Conservation (phyloP, 129 eudicot species). For the Ambrosia trifida region DNA sequence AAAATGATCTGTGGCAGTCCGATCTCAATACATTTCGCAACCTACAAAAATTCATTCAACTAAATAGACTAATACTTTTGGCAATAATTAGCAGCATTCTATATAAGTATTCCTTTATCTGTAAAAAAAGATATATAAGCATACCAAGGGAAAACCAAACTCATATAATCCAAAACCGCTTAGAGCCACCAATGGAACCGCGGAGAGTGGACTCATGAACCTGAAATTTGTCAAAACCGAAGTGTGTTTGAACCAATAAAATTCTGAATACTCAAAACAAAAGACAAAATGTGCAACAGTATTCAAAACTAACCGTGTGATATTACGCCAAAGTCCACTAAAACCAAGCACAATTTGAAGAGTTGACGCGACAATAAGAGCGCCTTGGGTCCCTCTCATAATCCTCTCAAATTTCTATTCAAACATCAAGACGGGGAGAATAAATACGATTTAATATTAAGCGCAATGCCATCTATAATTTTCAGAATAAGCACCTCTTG, state of each 20-base stretch:
- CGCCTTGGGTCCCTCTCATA: constrained; percentile 91
- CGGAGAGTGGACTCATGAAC: constrained; percentile 91
- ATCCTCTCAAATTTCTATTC: constrained; percentile 78
- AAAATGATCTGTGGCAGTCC: constrained; percentile 85
- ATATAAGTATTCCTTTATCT: neutral
- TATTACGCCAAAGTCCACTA: constrained; percentile 96
- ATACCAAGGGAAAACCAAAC: constrained; percentile 92
- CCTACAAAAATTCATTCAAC: constrained; percentile 41
- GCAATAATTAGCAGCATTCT: constrained; percentile 3
- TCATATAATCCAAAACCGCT: constrained; percentile 84
- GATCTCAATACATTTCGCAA: constrained; percentile 86
- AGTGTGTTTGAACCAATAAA: neutral
- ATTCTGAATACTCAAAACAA: neutral
- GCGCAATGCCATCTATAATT: neutral
- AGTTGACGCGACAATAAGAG: constrained; percentile 92
- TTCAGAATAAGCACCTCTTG: constrained; percentile 45
- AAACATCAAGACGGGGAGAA: constrained; percentile 5
- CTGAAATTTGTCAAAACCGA: constrained; percentile 35
- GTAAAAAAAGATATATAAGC: neutral
- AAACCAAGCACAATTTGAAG: constrained; percentile 88
- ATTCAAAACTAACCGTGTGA: constrained; percentile 49
- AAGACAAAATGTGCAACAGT: neutral
- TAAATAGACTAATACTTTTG: constrained; percentile 9
- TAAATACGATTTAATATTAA: constrained; percentile 1
- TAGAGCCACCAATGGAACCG: constrained; percentile 81